Evolutionary conservation across 495 filamentous ascomycete species (phyloP).

Genomic region (Penicillium salamii): DNA sequence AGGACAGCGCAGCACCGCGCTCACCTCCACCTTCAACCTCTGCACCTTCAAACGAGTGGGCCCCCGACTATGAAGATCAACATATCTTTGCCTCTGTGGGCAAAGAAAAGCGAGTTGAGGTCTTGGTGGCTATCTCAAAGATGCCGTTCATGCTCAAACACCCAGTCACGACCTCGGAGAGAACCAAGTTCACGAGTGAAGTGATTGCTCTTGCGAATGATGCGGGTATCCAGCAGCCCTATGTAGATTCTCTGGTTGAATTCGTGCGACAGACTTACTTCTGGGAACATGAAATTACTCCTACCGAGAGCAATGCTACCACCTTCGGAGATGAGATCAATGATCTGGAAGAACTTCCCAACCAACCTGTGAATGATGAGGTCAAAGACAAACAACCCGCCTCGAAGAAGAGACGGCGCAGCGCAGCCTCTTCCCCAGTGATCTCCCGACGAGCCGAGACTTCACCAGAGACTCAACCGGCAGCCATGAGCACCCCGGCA

Average conservation of each 20-base stretch:
- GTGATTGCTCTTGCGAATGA: constrained; percentile 5
- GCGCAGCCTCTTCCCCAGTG: too few species aligned
- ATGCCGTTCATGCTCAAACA: too few species aligned
- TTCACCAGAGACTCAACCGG: too few species aligned
- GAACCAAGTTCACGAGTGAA: constrained; percentile 8
- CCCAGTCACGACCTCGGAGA: too few species aligned
- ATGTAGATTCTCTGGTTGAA: constrained; percentile 11
- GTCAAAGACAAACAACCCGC: too few species aligned
- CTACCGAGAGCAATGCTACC: not conserved
- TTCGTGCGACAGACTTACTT: constrained; percentile 27
- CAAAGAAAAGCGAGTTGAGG: not conserved
- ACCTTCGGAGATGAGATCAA: constrained; percentile 27
- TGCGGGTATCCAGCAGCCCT: constrained; percentile 9
- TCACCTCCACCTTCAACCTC: not conserved
- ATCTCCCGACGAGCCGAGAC: too few species aligned
- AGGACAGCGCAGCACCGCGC: not conserved
- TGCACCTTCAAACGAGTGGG: not conserved
- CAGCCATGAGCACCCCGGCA: too few species aligned
- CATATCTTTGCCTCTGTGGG: too few species aligned
- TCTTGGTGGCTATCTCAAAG: too few species aligned
- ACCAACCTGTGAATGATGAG: too few species aligned
- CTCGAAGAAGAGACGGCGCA: too few species aligned
- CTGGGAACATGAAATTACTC: not conserved
- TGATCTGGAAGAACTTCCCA: constrained; percentile 1
- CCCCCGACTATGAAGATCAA: too few species aligned